A percentile compares a stretch with the other conserved stretches of the same genome.
Evolutionary conservation across 2,329 filamentous ascomycete genomes (phyloP).

Genomic region (Penicillium sp.): DNA sequence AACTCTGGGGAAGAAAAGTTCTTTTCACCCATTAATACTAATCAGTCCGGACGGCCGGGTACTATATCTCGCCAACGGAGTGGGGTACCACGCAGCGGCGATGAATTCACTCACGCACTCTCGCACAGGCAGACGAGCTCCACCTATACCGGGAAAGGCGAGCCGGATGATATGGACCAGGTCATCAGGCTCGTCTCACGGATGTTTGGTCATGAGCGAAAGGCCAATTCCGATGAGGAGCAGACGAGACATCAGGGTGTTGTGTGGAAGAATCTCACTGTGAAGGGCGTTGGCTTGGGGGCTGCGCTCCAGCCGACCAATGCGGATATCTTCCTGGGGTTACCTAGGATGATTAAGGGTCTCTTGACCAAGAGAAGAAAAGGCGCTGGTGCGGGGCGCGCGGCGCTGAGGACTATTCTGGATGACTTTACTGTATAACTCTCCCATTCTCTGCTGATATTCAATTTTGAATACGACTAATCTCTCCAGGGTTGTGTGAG

Average conservation of each 20-base stretch:
- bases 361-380: slow-evolving; percentile 43
- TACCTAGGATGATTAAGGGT: slow-evolving; percentile 54
- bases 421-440: slow-evolving; percentile 60
- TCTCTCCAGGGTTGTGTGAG: slow-evolving; percentile 43
- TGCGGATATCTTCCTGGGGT: slow-evolving; percentile 59
- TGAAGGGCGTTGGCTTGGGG: slow-evolving; percentile 71
- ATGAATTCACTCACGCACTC: slow-evolving; percentile 27
- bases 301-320: slow-evolving; percentile 64
- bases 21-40: slow-evolving; percentile 21
- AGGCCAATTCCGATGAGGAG: slow-evolving; percentile 70
- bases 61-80: background rate
- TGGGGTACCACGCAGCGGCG: slow-evolving; percentile 19
- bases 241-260: slow-evolving; percentile 72
- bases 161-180: slow-evolving; percentile 37
- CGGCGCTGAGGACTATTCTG: slow-evolving; percentile 67
- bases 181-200: slow-evolving; percentile 63
- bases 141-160: slow-evolving; percentile 22
- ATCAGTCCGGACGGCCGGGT: slow-evolving; percentile 11
- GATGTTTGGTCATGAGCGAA: slow-evolving; percentile 71
- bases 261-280: slow-evolving; percentile 71
- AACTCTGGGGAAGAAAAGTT: background rate
- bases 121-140: slow-evolving; percentile 35
- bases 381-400: slow-evolving; percentile 28
- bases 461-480: background rate
- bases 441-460: background rate